Evolutionary conservation across 805 yeast species (phyloP).

Genomic region (Barnettozyma siamensis): DNA sequence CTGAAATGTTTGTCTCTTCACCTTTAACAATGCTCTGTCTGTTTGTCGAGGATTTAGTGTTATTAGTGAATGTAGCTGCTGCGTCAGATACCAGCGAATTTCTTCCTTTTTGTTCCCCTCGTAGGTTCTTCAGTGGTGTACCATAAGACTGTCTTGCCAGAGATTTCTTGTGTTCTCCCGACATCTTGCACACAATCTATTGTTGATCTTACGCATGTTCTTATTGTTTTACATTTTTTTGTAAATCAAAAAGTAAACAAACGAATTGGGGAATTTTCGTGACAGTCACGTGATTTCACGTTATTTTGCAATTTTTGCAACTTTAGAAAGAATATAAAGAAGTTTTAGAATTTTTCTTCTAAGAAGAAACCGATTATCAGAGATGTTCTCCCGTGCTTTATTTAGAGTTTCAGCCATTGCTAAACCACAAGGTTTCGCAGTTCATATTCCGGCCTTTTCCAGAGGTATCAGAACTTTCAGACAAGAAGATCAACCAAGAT

Average conservation of each 20-base stretch:
- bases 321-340: not conserved
- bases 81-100: constrained; percentile 6
- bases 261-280: not conserved
- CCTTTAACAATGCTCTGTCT: constrained; percentile 9
- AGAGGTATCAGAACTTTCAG: constrained; percentile 41
- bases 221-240: too few relatives aligned
- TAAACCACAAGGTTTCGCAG: constrained; percentile 9
- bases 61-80: constrained; percentile 18
- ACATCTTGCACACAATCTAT: not conserved
- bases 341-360: not conserved
- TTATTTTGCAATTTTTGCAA: not conserved
- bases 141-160: not conserved
- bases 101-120: not conserved
- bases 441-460: constrained; percentile 15
- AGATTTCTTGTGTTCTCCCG: not conserved
- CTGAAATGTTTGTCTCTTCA: constrained; percentile 40
- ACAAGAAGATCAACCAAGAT: constrained; percentile 51
- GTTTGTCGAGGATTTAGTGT: constrained; percentile 19
- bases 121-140: not conserved
- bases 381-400: constrained; percentile 27
- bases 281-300: constrained; percentile 2
- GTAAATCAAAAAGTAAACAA: not conserved
- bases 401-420: constrained; percentile 23
- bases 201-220: too few relatives aligned
- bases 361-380: not conserved